Percentiles rank a stretch among this genome's conserved stretches.
These are phyloP conservation scores for Chenopodium formosanum DNA, from an alignment of 148 eudicot genomes.

Conservation along the genomic window DNA sequence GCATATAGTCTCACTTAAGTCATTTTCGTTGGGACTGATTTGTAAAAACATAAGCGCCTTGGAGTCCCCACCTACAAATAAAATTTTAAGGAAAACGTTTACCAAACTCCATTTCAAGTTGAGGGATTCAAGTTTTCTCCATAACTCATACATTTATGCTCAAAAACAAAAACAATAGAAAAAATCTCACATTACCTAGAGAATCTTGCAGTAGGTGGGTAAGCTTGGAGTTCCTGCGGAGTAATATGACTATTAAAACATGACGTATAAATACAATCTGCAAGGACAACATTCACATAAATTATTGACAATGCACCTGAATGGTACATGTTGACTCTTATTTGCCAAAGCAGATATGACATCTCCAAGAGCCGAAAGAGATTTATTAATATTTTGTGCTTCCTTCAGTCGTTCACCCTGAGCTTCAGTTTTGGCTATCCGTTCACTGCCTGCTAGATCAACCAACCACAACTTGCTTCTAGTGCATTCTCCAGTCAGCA, in stretches of 20 bases:
- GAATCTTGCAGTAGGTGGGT: constrained; percentile 98
- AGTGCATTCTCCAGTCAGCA: constrained; percentile 79
- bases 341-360: constrained; percentile 89
- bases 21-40: constrained; percentile 87
- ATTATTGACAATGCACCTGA: constrained; percentile 42
- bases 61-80: constrained; percentile 80
- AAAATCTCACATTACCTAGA: constrained; percentile 51
- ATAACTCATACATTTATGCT: neutral
- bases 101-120: neutral
- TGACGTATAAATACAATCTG: neutral
- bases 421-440: constrained; percentile 88
- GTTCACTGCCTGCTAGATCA: constrained; percentile 93
- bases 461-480: constrained; percentile 94
- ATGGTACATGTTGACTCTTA: constrained; percentile 81
- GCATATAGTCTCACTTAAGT: constrained; percentile 85
- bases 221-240: constrained; percentile 89
- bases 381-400: constrained; percentile 83
- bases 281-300: neutral
- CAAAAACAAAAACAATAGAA: neutral
- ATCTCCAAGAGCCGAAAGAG: constrained; percentile 96
- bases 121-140: neutral
- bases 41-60: constrained; percentile 96
- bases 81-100: constrained; percentile 3
- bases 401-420: constrained; percentile 88
- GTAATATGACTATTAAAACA: neutral